These are phyloP conservation scores for Penicillium glabrum DNA, from an alignment of 2,329 filamentous ascomycete species.

Conservation along the genomic window DNA sequence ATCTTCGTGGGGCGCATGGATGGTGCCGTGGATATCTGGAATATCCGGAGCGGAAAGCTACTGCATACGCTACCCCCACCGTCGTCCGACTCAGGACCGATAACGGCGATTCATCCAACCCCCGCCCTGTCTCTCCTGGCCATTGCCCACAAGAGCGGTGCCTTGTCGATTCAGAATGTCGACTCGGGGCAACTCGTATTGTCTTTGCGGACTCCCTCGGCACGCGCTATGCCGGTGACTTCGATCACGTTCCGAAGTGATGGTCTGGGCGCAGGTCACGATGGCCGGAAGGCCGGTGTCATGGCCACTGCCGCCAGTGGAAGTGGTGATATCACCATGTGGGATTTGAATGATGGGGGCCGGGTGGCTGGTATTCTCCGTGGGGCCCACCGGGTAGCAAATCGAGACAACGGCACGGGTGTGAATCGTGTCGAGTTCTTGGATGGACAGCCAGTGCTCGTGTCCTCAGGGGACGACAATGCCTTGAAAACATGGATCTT, in stretches of 20 bases:
- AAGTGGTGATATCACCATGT: constrained; percentile 88
- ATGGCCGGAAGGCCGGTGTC: constrained; percentile 80
- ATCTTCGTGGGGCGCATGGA: constrained; percentile 85
- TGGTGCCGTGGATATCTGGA: constrained; percentile 95
- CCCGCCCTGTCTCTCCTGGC: constrained; percentile 83
- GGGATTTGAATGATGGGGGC: constrained; percentile 90
- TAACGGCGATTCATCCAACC: constrained; percentile 83
- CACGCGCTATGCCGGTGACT: constrained; percentile 64
- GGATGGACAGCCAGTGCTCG: constrained; percentile 80
- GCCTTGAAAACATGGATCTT: constrained; percentile 96
- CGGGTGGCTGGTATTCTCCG: constrained; percentile 83
- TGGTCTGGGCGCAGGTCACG: constrained; percentile 80
- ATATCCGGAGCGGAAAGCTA: constrained; percentile 85
- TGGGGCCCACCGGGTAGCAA: constrained; percentile 72
- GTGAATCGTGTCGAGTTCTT: constrained; percentile 89
- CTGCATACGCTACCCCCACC: constrained; percentile 86
- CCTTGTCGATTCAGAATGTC: constrained; percentile 78
- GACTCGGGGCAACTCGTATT: constrained; percentile 73
- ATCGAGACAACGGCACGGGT: constrained; percentile 62
- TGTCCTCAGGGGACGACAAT: constrained; percentile 91
- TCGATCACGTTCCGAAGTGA: constrained; percentile 91
- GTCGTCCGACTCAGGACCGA: constrained; percentile 68
- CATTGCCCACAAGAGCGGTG: constrained; percentile 80
- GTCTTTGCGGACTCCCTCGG: constrained; percentile 64
- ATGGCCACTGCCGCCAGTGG: constrained; percentile 84